These are phyloP conservation scores for Blastocrithidia nonstop DNA, from an alignment of 208 protist genomes.

Conservation along the genomic window DNA sequence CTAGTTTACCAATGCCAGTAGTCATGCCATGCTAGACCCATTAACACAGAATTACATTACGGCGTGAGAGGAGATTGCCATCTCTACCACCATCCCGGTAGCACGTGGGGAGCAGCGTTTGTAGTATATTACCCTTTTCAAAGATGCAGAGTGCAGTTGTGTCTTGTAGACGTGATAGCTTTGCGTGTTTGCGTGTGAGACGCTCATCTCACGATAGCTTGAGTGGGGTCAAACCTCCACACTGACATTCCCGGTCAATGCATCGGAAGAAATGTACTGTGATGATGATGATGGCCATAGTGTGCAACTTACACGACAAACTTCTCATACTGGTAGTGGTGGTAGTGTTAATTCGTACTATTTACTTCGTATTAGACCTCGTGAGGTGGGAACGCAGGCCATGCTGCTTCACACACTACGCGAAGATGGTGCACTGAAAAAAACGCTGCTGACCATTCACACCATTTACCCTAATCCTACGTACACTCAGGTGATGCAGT, in stretches of 20 bases:
- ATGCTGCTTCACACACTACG: constrained; percentile 60
- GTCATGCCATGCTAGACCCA: constrained; percentile 61
- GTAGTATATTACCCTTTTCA: constrained; percentile 72
- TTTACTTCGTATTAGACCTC: constrained; percentile 57
- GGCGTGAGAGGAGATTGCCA: constrained; percentile 67
- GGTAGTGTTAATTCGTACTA: constrained; percentile 15
- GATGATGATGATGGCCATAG: constrained; percentile 31
- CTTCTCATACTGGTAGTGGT: no score
- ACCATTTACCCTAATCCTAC: constrained; percentile 66
- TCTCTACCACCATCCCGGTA: constrained; percentile 37
- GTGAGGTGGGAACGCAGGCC: constrained; percentile 34
- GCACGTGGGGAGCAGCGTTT: constrained; percentile 26
- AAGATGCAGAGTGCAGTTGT: constrained; percentile 45
- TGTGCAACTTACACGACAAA: constrained; percentile 5
- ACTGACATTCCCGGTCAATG: constrained; percentile 43
- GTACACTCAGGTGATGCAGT: constrained; percentile 66
- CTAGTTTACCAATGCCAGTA: constrained; percentile 32
- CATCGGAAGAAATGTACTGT: constrained; percentile 64
- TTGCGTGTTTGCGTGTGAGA: constrained; percentile 60
- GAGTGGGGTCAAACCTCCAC: constrained; percentile 71
- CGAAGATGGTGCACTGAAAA: constrained; percentile 25
- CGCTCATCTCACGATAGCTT: constrained; percentile 52
- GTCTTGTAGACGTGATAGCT: constrained; percentile 79
- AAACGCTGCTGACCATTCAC: constrained; percentile 57
- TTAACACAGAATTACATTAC: constrained; percentile 70